Evolutionary conservation across 2,329 filamentous ascomycete genomes (phyloP), one percentile per base, ranked within the genome.

Genomic region (Lasiodiplodia sp.): DNA sequence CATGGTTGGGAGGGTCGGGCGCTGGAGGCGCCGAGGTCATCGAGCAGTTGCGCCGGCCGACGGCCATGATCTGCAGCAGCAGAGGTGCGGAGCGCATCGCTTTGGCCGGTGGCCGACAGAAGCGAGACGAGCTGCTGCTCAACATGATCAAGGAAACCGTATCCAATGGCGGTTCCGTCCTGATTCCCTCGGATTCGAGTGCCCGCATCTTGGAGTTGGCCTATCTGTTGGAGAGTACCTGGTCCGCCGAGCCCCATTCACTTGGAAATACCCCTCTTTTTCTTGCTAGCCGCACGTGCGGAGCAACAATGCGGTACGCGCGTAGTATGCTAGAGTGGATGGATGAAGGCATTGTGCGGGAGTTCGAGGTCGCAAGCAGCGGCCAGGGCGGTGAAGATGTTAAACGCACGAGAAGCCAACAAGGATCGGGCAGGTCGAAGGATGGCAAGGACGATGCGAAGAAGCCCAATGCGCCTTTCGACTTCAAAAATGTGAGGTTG

Each of bases 311-410:
- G 86, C 88, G 93, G 65, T 93, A 97, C 72, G 92, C 95, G 31
- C 88, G 94, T 72, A 97, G 95, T 78, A 97, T 99, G 92, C 84
- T 99, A 38, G 96, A 99, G 77, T 99, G 96, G 96, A 98, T 99
- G 94, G 94, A 98, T 76, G 94, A 97, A 75, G 91, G 90, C 69
- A 96, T 99, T 69, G 91, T 97, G 52, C 90, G 94, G 67, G 95
- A 98, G 74, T 96, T 97, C 70, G 94, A 97, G 77, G 89, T 91
- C 18, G 84, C 16, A 85, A 90, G 72, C 31, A 73, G 73, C 37
- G 74, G 72, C 14, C 71, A 74, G 66, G 76, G 76, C 55, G 70
- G 70, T 7, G 77, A 78, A 51, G 76, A 76, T 11, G 74, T 74
- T 65, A 73, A 72, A 37, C 78, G 75, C 16, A 37, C 49, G 21